Percentiles rank a stretch among this genome's conserved stretches.
phyloP scores from a whole-genome alignment of 2,329 filamentous ascomycete species.

The Pseudocercospora cruenta region DNA sequence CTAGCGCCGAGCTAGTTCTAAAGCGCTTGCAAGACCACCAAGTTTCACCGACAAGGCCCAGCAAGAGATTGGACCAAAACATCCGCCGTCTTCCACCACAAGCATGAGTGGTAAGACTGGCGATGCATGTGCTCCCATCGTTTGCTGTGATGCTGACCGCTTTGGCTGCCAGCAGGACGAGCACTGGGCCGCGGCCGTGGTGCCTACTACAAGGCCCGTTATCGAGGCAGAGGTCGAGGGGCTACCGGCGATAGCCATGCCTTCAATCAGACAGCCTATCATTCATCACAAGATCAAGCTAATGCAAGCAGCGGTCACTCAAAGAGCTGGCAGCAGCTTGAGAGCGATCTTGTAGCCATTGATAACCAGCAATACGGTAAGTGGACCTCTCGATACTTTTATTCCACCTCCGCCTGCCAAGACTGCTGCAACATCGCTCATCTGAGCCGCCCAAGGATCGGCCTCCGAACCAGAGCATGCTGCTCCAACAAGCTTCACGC shows the following conservation, averaged over 20 bases:
- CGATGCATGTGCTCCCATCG: background rate
- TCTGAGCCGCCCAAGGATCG: background rate
- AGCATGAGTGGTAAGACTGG: conserved; percentile 24
- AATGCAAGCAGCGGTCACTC: conserved; percentile 12
- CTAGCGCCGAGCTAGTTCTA: background rate
- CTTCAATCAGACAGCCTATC: conserved; percentile 5
- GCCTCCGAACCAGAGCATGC: background rate
- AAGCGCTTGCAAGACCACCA: background rate
- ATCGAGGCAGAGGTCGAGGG: conserved; percentile 27
- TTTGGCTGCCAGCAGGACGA: conserved; percentile 13
- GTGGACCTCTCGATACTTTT: conserved; percentile 1
- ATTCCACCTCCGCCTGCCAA: background rate
- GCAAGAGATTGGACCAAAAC: background rate
- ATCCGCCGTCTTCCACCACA: background rate
- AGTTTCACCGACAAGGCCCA: too few relatives aligned
- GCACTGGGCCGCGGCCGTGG: conserved; percentile 34
- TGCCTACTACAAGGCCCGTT: conserved; percentile 36
- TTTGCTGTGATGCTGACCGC: conserved; percentile 11
- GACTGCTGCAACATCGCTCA: background rate
- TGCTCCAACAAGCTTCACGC: background rate
- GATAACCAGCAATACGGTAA: conserved; percentile 39
- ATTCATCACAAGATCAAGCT: background rate
- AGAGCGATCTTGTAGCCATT: conserved; percentile 30
- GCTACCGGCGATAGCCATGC: conserved; percentile 6
- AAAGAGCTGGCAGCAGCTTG: conserved; percentile 32